Evolutionary conservation across 2,329 filamentous ascomycete species (phyloP), one percentile per base, ranked within the genome.

Genomic region (Alternaria alternata): DNA sequence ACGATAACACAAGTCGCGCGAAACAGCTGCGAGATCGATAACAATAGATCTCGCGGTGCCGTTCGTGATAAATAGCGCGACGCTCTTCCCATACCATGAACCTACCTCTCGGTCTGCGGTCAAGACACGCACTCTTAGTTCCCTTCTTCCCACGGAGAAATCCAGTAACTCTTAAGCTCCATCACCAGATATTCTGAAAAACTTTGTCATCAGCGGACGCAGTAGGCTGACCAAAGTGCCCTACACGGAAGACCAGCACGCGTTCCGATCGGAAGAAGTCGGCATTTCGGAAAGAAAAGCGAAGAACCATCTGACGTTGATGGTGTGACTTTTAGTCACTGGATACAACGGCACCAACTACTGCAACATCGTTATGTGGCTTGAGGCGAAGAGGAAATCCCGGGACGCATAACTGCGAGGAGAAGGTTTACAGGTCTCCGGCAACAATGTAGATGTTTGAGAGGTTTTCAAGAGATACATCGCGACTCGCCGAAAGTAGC

Each of bases 241-340:
- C 43, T 46, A 9, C 43, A 20, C 1, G 3, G 0, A 6, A 2
- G 18, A 22, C 7, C 44, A 36, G 30, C 14, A 5, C 24, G 46
- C 12, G 30, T 24, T 48, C 11, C 46, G 12, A n/a, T 9, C 34
- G 48, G 48, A 51, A 51, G 36, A 51, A 51, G 14, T 39, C 48
- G 47, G 47, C 47, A 38, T 38, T 51, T 18, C 30, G 48, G 22
- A 24, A 18, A 4, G 9, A 26, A 24, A 24, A 18, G 30, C 46
- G 30, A 24, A 9, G 18, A 16, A 48, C 7, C 30, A 39, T 39
- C 34, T 32, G 48, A 39, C n/a, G 34, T 36, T 39, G 22, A 51
- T 51, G 48, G 48, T n/a, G 22, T 51, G 48, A 51, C 34, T 26
- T 51, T 51, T 51, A 28, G 48, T 51, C 48, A 39, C 22, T 5